Evolutionary conservation across 345 rosid species (phyloP).

Genomic region (Eucalyptus erythrocorys): DNA sequence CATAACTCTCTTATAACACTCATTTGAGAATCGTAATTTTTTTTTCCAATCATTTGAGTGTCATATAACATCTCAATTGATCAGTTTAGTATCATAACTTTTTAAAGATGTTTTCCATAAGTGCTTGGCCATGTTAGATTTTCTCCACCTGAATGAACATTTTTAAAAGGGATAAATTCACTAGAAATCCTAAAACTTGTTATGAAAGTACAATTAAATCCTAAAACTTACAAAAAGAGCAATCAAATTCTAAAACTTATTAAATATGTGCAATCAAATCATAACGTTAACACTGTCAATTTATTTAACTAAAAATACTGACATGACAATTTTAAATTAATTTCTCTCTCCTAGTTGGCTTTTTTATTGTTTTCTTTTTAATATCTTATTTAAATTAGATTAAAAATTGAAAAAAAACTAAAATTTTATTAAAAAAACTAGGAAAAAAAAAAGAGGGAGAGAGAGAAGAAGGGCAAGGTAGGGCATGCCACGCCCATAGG

Average conservation of each 20-base stretch:
- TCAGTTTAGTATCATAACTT: rapidly evolving
- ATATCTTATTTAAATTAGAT: too few species aligned
- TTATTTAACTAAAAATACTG: rapidly evolving
- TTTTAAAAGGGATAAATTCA: too few species aligned
- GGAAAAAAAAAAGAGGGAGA: rapidly evolving
- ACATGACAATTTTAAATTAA: too few species aligned
- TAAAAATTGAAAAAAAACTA: too few species aligned
- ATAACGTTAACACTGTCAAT: too few species aligned
- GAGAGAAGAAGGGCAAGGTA: too few species aligned
- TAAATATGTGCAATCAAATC: rapidly evolving
- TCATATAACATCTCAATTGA: rapidly evolving
- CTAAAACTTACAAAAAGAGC: rapidly evolving
- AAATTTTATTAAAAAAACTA: too few species aligned
- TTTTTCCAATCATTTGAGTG: too few species aligned
- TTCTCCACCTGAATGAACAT: too few species aligned
- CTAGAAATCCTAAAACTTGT: rapidly evolving
- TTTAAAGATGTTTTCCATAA: too few species aligned
- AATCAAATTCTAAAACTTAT: rapidly evolving
- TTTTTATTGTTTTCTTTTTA: too few species aligned
- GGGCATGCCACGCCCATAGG: rapidly evolving
- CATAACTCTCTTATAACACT: rapidly evolving
- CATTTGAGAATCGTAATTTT: rapidly evolving
- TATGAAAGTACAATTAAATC: rapidly evolving
- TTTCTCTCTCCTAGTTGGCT: too few species aligned
- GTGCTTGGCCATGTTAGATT: rapidly evolving